Evolutionary conservation across 208 protist species (phyloP).

Genomic region (Wallacemonas rigidus): DNA sequence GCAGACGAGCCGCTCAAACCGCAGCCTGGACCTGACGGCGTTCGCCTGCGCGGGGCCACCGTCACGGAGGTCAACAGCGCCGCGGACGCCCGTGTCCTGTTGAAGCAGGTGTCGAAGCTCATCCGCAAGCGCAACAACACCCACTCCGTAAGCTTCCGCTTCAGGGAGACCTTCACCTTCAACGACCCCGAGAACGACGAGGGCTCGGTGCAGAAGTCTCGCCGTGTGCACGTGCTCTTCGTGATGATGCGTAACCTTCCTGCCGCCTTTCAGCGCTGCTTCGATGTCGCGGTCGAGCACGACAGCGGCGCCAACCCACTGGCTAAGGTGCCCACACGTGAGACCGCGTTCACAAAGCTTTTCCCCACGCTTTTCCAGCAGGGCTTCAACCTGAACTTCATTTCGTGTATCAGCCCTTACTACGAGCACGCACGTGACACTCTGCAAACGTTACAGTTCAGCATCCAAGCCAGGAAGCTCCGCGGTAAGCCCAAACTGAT

Average conservation of each 20-base stretch:
- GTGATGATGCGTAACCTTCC: conserved; percentile 76
- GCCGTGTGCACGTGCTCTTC: conserved; percentile 76
- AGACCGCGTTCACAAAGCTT: conserved; percentile 79
- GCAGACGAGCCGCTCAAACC: conserved; percentile 53
- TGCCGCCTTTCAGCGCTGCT: conserved; percentile 76
- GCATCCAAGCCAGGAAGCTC: conserved; percentile 58
- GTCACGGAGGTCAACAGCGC: conserved; percentile 35
- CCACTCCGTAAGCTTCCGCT: conserved; percentile 71
- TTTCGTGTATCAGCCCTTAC: conserved; percentile 83
- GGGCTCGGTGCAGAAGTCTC: conserved; percentile 75
- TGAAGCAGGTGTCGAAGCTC: conserved; percentile 54
- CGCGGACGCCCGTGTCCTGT: conserved; percentile 33
- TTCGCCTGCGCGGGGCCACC: conserved; percentile 59
- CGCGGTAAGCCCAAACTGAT: conserved; percentile 60
- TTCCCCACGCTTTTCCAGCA: conserved; percentile 74
- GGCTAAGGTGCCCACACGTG: conserved; percentile 82
- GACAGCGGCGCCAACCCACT: conserved; percentile 86
- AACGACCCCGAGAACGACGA: conserved; percentile 66
- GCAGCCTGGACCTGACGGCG: conserved; percentile 36
- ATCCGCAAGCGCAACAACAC: conserved; percentile 68
- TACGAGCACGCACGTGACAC: conserved; percentile 79
- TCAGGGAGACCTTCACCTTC: conserved; percentile 88
- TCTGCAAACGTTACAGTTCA: conserved; percentile 68
- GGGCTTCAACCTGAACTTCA: conserved; percentile 66
- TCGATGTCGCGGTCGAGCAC: conserved; percentile 83